Evolutionary conservation across 2,329 filamentous ascomycete genomes (phyloP).

Genomic region (Aureobasidium sp.): DNA sequence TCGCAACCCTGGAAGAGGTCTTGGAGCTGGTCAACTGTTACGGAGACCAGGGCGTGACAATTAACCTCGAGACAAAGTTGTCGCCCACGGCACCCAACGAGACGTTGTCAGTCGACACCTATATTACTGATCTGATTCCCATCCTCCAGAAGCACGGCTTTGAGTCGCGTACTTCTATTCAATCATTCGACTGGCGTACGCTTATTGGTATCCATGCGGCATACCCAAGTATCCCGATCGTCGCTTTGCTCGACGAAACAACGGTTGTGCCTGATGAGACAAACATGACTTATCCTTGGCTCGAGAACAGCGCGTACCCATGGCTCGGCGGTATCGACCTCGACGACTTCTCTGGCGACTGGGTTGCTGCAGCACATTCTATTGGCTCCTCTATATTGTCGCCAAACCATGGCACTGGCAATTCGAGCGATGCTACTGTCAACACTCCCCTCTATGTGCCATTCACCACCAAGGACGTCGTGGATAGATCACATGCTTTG

Average conservation of each 20-base stretch:
- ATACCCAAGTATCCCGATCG: background rate
- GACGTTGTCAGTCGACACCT: background rate
- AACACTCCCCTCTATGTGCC: background rate
- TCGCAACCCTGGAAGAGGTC: background rate
- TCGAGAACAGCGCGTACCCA: background rate
- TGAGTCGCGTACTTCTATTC: background rate
- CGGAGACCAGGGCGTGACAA: background rate
- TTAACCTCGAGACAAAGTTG: background rate
- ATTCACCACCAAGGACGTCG: background rate
- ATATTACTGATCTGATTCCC: background rate
- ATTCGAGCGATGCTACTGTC: background rate
- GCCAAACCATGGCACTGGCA: background rate
- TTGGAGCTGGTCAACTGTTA: background rate
- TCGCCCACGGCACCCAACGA: background rate
- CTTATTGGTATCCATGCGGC: background rate
- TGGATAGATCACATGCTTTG: background rate
- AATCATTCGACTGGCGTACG: background rate
- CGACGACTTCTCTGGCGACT: background rate
- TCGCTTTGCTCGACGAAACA: background rate
- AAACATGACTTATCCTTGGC: background rate
- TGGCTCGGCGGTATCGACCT: background rate
- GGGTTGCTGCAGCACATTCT: background rate
- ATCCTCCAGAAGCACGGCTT: background rate
- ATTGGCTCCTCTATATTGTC: background rate
- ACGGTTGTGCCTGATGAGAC: background rate